Conservation (phyloP, 176 grass and related monocot species). For the Elymus sibiricus region DNA sequence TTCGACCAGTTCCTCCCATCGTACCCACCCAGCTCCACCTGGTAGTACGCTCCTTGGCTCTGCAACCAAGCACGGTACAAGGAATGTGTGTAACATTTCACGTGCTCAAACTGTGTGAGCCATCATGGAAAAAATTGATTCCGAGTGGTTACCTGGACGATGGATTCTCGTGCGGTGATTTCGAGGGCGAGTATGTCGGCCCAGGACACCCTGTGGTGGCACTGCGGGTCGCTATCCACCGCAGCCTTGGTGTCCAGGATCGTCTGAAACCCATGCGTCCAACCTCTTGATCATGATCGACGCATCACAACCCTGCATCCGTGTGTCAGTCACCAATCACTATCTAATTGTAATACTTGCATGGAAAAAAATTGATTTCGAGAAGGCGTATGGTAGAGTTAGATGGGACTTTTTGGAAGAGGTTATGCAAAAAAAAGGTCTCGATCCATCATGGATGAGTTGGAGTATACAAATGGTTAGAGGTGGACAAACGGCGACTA, state of each 20-base stretch:
- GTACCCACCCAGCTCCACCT: slow-evolving; percentile 58
- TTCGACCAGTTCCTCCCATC: slow-evolving; percentile 44
- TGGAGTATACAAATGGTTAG: too few species aligned
- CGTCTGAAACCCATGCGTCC: slow-evolving; percentile 39
- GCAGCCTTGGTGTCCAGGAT: slow-evolving; percentile 52
- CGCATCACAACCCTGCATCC: slow-evolving; percentile 53
- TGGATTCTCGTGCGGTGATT: slow-evolving; percentile 44
- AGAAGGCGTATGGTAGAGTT: too few species aligned
- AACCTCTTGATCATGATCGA: slow-evolving; percentile 36
- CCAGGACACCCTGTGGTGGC: slow-evolving; percentile 59
- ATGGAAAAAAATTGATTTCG: too few species aligned
- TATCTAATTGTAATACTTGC: too few species aligned
- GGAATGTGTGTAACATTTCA: too few species aligned
- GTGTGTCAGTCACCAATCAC: too few species aligned
- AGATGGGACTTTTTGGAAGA: too few species aligned
- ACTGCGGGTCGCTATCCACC: slow-evolving; percentile 42
- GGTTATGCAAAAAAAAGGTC: too few species aligned
- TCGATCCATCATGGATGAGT: too few species aligned
- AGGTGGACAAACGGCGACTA: too few species aligned
- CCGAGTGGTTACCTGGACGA: slow-evolving; percentile 32
- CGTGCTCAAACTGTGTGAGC: neutral
- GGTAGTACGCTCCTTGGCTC: slow-evolving; percentile 54
- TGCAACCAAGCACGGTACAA: neutral
- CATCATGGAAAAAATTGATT: too few species aligned
- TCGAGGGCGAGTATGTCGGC: slow-evolving; percentile 60